These are phyloP conservation scores for Globisporangium viniferum DNA, from an alignment of 352 stramenopile genomes.

Conservation along the genomic window DNA sequence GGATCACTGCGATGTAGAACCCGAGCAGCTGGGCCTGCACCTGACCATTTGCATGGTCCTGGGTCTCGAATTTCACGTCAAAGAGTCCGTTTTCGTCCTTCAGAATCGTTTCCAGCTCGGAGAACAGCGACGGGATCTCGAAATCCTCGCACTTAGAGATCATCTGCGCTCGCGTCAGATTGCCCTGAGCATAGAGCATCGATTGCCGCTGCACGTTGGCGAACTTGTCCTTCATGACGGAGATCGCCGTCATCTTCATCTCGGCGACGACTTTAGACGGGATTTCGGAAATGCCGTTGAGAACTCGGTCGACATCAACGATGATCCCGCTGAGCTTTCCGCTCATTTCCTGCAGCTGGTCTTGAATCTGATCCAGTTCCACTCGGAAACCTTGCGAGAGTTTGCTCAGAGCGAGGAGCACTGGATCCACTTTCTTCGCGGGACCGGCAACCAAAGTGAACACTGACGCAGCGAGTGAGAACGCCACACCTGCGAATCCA, in stretches of 20 bases:
- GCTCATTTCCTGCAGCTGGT: slow-evolving; percentile 24
- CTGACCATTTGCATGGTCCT: slow-evolving; percentile 25
- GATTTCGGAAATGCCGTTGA: slow-evolving; percentile 34
- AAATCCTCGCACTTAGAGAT: slow-evolving; percentile 48
- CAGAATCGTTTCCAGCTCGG: slow-evolving; percentile 45
- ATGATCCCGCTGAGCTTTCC: slow-evolving; percentile 28
- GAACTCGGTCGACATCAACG: slow-evolving; percentile 30
- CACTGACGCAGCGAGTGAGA: slow-evolving; percentile 39
- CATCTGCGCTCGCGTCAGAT: slow-evolving; percentile 37
- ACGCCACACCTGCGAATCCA: slow-evolving; percentile 36
- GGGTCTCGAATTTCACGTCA: slow-evolving; percentile 25
- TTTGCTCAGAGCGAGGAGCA: slow-evolving; percentile 27
- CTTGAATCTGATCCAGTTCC: slow-evolving; percentile 31
- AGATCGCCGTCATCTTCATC: slow-evolving; percentile 42
- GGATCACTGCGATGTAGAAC: slow-evolving; percentile 48
- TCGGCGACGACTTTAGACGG: slow-evolving; percentile 41
- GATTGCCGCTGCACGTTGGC: slow-evolving; percentile 27
- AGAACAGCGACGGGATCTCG: slow-evolving; percentile 35
- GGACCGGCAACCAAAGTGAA: slow-evolving; percentile 18
- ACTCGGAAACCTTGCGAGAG: slow-evolving; percentile 24
- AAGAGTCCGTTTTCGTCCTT: slow-evolving; percentile 36
- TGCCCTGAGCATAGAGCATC: slow-evolving; percentile 30
- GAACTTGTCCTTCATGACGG: slow-evolving; percentile 53
- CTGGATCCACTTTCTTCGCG: slow-evolving; percentile 23
- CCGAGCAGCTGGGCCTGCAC: slow-evolving; percentile 31